Conservation (phyloP, 495 filamentous ascomycete species). For the Wilcoxina mikolae region DNA sequence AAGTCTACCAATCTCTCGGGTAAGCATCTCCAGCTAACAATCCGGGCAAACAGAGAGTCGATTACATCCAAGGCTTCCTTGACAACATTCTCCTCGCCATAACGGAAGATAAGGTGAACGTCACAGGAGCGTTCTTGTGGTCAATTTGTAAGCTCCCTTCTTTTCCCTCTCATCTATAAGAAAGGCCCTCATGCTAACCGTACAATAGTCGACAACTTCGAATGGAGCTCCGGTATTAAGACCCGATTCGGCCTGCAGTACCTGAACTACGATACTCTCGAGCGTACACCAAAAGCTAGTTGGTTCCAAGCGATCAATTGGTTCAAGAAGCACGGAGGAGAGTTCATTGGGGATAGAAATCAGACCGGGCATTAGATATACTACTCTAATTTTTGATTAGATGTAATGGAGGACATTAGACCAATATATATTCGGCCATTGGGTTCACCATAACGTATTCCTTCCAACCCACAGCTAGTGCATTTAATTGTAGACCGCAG, state of each 20-base stretch:
- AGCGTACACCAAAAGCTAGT: conserved; percentile 33
- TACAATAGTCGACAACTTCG: conserved; percentile 32
- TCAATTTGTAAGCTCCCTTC: conserved; percentile 26
- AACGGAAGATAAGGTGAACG: conserved; percentile 31
- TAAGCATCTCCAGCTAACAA: too few species aligned
- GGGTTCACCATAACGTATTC: too few species aligned
- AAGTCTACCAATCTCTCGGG: conserved; percentile 10
- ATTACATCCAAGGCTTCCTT: conserved; percentile 33
- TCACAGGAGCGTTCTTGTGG: conserved; percentile 35
- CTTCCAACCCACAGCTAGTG: too few species aligned
- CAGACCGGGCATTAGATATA: too few species aligned
- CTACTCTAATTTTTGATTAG: too few species aligned
- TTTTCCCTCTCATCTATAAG: neutral
- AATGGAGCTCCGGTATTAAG: conserved; percentile 30
- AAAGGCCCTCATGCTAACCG: conserved; percentile 4
- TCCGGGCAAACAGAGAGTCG: too few species aligned
- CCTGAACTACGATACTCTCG: conserved; percentile 32
- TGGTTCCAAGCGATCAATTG: conserved; percentile 35
- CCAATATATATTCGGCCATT: too few species aligned
- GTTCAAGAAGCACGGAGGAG: too few species aligned
- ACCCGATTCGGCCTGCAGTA: conserved; percentile 34
- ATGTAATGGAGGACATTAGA: too few species aligned
- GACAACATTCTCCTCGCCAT: conserved; percentile 31
- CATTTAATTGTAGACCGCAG: too few species aligned
- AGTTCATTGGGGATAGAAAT: too few species aligned